Conservation (phyloP, 371 early-diverging fungal species). For the Circinella minor region DNA sequence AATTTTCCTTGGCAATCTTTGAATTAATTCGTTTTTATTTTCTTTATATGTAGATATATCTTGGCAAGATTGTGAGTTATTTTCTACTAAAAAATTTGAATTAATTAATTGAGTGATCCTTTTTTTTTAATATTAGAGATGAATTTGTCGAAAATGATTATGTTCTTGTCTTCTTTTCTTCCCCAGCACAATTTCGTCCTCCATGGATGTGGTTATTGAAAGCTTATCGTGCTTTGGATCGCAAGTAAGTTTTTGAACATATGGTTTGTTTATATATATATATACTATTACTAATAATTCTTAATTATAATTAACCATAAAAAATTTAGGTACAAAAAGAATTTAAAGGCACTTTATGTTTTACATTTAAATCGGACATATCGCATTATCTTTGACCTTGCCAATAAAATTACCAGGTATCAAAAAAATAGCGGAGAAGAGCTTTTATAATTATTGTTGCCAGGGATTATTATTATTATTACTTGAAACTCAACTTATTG, state of each 20-base stretch:
- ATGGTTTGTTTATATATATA: too few species aligned
- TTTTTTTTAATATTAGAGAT: constrained; percentile 45
- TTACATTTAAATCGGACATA: constrained; percentile 71
- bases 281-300: too few species aligned
- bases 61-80: constrained; percentile 44
- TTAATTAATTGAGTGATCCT: background rate
- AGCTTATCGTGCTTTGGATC: constrained; percentile 80
- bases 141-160: constrained; percentile 88
- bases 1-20: background rate
- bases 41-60: constrained; percentile 31
- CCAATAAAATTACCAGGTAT: constrained; percentile 52
- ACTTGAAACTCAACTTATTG: too few species aligned
- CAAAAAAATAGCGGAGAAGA: background rate
- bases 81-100: background rate
- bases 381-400: constrained; percentile 47
- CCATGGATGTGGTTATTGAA: constrained; percentile 84
- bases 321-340: constrained; percentile 82
- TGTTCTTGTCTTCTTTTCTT: constrained; percentile 84
- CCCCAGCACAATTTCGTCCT: constrained; percentile 79
- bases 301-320: too few species aligned
- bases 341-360: constrained; percentile 87
- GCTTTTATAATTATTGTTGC: too few species aligned
- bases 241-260: constrained; percentile 56
- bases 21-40: background rate
- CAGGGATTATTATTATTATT: too few species aligned